Base-by-base conservation (phyloP, 192 early-diverging fungal genomes). In the Dispira simplex region DNA sequence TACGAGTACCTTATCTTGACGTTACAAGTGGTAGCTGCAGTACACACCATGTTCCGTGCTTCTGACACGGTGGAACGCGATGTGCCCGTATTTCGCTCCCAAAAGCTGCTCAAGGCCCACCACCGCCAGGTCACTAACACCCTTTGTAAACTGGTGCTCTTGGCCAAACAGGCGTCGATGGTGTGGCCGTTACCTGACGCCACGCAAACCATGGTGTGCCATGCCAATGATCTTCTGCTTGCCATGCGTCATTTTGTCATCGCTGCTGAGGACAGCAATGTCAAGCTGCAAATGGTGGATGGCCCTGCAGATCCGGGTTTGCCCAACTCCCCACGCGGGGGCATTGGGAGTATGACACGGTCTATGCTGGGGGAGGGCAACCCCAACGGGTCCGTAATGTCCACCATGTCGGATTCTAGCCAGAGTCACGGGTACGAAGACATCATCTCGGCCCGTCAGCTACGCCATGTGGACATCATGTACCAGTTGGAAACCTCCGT, bases 141-240 rank as follows among this genome's bases (percentile, higher is more conserved):
- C 6, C 67, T 96, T 14, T 90, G 91, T 12, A 92, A 92, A 54
- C 75, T 98, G 63, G 78, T 88, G 16, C 72, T 97, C 16, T 83
- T 89, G 11, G 84, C 90, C 46, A 92, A 88, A 66, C 79, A 85
- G 46, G 90, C 87, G 0, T 74, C 87, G 14, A 85, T 86, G n/a
- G 80, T 94, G 48, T 94, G 92, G 91, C 92, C 92, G 39, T 87
- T 90, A 5, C 88, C 90, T 6, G 90, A 92, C 65, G 81, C 90
- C 6, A 77, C 83, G 26, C 64, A 73, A 18, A 88, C 85, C 14
- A 86, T 95, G 75, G 78, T 85, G n/a, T 67, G 73, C 10, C 84
- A 88, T 52, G 79, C 85, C 2, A 80, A 80, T 53, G 92, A 92
- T 48, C 83, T 95, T 21, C 73, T 93, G 25, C 70, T 79, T 14